A percentile compares a stretch with the other conserved stretches of the same genome.
These are phyloP conservation scores for Conticribra weissflogii DNA, from an alignment of 108 stramenopile genomes.

Conservation along the genomic window DNA sequence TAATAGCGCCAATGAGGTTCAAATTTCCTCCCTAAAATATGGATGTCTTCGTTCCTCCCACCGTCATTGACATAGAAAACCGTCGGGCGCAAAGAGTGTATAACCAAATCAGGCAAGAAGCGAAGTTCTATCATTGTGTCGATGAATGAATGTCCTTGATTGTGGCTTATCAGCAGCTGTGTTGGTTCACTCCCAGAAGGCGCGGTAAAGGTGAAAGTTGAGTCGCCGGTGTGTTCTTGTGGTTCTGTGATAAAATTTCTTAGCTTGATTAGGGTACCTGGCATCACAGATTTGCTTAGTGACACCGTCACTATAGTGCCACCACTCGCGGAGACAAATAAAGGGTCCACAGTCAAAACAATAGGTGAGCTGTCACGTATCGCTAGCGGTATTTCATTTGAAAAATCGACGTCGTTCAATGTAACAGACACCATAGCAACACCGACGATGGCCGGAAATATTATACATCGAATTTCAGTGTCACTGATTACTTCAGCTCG, in stretches of 20 bases:
- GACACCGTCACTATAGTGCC: not conserved
- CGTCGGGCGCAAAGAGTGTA: not conserved
- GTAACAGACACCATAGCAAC: not conserved
- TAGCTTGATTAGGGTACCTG: no score
- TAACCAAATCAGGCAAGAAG: not conserved
- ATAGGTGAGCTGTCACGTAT: not conserved
- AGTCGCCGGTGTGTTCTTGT: not conserved
- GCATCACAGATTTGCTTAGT: not conserved
- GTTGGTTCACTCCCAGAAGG: not conserved
- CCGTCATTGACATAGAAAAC: not conserved
- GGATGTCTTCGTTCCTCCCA: not conserved
- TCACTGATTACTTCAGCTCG: not conserved
- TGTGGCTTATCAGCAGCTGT: not conserved
- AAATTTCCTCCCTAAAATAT: not conserved
- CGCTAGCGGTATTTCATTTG: not conserved
- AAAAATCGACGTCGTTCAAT: not conserved
- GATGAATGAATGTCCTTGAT: not conserved
- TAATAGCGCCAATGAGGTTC: not conserved
- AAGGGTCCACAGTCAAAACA: not conserved
- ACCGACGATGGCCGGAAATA: not conserved
- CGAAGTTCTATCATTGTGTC: not conserved
- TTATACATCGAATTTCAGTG: not conserved
- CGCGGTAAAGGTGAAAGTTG: not conserved
- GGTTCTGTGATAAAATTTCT: not conserved
- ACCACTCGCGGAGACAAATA: not conserved